Evolutionary conservation across 805 yeast genomes (phyloP), one percentile per base, ranked within the genome.

Genomic region (Metschnikowia peoriensis): DNA sequence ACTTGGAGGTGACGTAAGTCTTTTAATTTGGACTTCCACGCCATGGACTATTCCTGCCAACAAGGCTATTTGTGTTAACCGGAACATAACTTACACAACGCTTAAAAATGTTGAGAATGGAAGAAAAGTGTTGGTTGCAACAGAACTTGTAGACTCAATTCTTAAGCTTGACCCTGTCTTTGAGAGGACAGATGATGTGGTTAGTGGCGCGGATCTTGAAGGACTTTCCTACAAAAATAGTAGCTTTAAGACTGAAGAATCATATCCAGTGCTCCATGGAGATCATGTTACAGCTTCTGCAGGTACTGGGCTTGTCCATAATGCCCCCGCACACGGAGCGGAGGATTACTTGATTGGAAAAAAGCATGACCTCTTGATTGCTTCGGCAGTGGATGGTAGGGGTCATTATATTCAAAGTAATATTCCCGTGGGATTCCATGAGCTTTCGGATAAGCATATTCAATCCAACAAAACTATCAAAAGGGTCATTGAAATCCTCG

Each of bases 1-100:
- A 1, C 40, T 61, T 17, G 59, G 53, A 50, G 43, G 51, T 2
- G 51, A 60, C 15, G 53, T 67, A 16, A 52, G 58, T n/a, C 52
- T 68, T 1, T 62, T 88, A 55, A 89, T 94, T 51, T 94, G 99
- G 99, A 94, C 99, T 0, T 92, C 97, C 1, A 94, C 99, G 1
- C 97, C 99, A 0, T 94, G 99, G 99, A 94, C 99, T 0, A 75
- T 94, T 34, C 88, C 89, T 5, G 85, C 97, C 0, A 94, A 94
- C 64, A 77, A 79, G 56, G 97, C 97, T 0, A 82, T 94, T 41
- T 85, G 94, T 43, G 77, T 87, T 41, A 83, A 89, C 61, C 69
- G 80, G 28, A 69, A 76, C 0, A 71, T 88, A 50, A 64, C 67
- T 0, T 94, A 94, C 65, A 80, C 84, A 0, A 57, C 87, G 11